These are phyloP conservation scores for Penicillium cinerascens DNA, from an alignment of 495 filamentous ascomycete species.

Conservation along the genomic window DNA sequence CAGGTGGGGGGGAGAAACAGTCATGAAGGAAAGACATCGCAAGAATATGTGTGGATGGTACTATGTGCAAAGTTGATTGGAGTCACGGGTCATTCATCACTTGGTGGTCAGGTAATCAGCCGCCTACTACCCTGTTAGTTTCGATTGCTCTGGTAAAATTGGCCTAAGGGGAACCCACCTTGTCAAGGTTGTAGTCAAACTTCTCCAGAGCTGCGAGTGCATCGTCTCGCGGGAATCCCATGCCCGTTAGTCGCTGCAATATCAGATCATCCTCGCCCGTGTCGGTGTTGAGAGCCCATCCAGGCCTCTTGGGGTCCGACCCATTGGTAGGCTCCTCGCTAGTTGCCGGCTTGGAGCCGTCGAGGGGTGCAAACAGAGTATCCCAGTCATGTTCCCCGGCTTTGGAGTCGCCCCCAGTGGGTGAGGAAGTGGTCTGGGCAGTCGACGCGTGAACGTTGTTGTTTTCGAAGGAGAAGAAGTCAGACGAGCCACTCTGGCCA, in stretches of 20 bases:
- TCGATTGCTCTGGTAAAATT: not conserved
- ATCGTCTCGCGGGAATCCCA: constrained; percentile 81
- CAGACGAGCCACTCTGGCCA: constrained; percentile 23
- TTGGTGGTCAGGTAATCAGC: constrained; percentile 42
- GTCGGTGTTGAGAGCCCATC: constrained; percentile 67
- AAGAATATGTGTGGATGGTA: constrained; percentile 25
- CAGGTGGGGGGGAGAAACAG: constrained; percentile 1
- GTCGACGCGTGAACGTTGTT: constrained; percentile 50
- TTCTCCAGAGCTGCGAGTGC: constrained; percentile 86
- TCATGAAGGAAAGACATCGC: constrained; percentile 20
- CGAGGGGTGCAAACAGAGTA: constrained; percentile 81
- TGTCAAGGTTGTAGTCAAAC: constrained; percentile 91
- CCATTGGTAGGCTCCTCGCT: constrained; percentile 21
- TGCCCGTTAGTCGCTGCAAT: constrained; percentile 80
- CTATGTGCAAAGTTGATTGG: constrained; percentile 22
- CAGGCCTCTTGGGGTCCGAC: constrained; percentile 43
- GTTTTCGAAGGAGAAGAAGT: constrained; percentile 47
- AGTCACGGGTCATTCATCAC: constrained; percentile 16
- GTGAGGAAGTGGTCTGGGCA: constrained; percentile 17
- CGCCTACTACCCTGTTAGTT: constrained; percentile 26
- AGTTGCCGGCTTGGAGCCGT: constrained; percentile 48
- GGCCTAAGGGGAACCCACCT: constrained; percentile 57
- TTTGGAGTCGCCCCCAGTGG: constrained; percentile 31
- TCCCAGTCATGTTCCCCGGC: constrained; percentile 77
- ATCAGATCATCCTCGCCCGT: constrained; percentile 88